Evolutionary conservation across 345 rosid genomes (phyloP), one percentile per base, ranked within the genome.

Genomic region (Eucalyptus viminalis): DNA sequence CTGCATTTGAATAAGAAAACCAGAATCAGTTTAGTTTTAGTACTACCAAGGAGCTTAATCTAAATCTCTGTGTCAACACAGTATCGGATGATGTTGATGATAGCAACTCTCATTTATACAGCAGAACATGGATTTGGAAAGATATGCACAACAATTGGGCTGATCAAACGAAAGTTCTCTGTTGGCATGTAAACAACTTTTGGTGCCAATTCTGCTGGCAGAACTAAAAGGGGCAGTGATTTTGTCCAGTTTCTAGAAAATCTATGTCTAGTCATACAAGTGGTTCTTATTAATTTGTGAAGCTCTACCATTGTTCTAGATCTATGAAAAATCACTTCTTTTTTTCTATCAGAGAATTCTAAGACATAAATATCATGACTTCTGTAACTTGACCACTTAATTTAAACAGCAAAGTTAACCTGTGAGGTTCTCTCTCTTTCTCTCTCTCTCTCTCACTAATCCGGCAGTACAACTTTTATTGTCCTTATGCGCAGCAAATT

Each of bases 401-500:
- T 37, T 76, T 21, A 76, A 76, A 37, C 15, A 76, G 83, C 47
- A 72, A 76, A 76, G 80, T 76, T 76, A 76, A 76, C 27, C 14
- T 8, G 34, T 60, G 67, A 31, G 40, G 29, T 22, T 44, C 11
- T 43, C 60, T 72, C 87, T 37, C 43, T 43, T n/a, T 17, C 22
- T 58, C 81, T 49, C 51, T 49, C 53, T 50, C 53, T 53, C 25
- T 53, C 58, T 53, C 69, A 43, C 45, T 88, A 44, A 44, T 72
- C 65, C 27, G 40, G 67, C 12, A 8, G 53, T 86, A 13, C 40
- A 50, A 86, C 88, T 80, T 86, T 86, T 22, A 37, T 50, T 83
- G 27, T 87, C 49, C 43, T 87, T 37, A 11, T 67, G 19, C 90
- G 43, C 92, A 96, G 99, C 99, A 92, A 97, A 97, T 92, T 96